Base-by-base conservation (phyloP, 2,329 filamentous ascomycete species). In the Alternaria viburni region DNA sequence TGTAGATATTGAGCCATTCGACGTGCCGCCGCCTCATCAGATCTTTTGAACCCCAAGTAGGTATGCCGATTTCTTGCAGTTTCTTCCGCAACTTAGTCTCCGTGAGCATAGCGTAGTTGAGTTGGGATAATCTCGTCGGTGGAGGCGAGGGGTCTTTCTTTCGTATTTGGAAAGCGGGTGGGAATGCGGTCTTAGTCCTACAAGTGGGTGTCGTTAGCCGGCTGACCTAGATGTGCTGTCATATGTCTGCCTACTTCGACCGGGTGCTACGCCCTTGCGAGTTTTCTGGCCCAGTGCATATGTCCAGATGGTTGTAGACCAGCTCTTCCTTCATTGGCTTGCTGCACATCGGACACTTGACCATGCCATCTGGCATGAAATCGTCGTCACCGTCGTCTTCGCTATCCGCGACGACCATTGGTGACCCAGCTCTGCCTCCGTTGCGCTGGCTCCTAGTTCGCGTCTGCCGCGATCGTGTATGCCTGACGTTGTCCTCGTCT, bases 1-100 rank as follows among this genome's bases (percentile, higher is more conserved):
- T 99, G 91, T 93, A 97, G 17, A 99, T 82, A 41, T 96, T 97
- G 55, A 96, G 86, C 94, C 94, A 99, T 79, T 99, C 96, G 23
- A 88, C 92, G 74, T 98, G 94, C 17, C 96, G 88, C 68, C 86
- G 87, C 76, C 95, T 91, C 57, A 98, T 83, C 1, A 94, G 84
- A 49, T 86, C 82, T 49, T 90, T 90, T 1, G 86, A 80, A 1
- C 96, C 96, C 63, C 82, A 84, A 10, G 85, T 86, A 0, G 93
- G 90, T 60, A 98, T 89, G 1, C 94, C 93, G 1, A 96, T 84
- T 3, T 97, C 93, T 17, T 84, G 79, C 45, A 99, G 83, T 80
- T 97, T 98, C 75, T 92, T 96, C 52, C 90, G 88, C 56, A 99
- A 83, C 3, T 87, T 87, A 1, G 80, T 83, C 21, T 98, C 95